Evolutionary conservation across 2,329 filamentous ascomycete genomes (phyloP).

Genomic region (Cladorrhinum sp.): DNA sequence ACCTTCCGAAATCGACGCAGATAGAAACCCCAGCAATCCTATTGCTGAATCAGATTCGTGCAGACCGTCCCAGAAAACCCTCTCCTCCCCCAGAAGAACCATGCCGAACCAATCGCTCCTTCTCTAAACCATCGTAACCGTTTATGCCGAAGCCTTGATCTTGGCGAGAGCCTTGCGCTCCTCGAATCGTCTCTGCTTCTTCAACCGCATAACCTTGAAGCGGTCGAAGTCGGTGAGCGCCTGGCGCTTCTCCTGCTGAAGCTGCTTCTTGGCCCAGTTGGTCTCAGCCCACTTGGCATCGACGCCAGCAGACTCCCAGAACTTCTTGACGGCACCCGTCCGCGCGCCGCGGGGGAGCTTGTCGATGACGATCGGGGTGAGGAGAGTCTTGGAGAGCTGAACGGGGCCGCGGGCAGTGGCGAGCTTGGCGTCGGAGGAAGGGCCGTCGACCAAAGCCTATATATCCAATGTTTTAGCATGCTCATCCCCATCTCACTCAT

Average conservation of each 20-base stretch:
- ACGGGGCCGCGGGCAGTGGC: conserved; percentile 84
- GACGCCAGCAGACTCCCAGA: conserved; percentile 88
- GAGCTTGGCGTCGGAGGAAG: conserved; percentile 74
- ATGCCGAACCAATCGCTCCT: conserved; percentile 31
- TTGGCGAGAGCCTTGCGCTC: conserved; percentile 95
- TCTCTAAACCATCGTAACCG: conserved; percentile 32
- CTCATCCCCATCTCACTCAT: conserved; percentile 19
- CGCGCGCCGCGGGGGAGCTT: conserved; percentile 83
- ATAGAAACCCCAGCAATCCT: conserved; percentile 55
- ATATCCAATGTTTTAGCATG: conserved; percentile 31
- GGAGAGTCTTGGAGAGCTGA: conserved; percentile 76
- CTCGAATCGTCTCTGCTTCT: conserved; percentile 99
- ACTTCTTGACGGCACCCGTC: conserved; percentile 76
- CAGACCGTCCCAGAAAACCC: conserved; percentile 39
- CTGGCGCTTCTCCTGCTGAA: conserved; percentile 80
- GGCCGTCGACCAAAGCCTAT: conserved; percentile 94
- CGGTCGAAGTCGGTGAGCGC: conserved; percentile 97
- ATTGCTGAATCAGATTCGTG: conserved; percentile 46
- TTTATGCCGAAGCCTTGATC: conserved; percentile 78
- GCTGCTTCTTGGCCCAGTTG: conserved; percentile 92
- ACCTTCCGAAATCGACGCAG: conserved; percentile 56
- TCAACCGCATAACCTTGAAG: conserved; percentile 99
- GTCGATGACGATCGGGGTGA: conserved; percentile 84
- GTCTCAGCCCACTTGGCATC: conserved; percentile 90
- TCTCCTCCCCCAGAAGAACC: conserved; percentile 33